Conservation (phyloP, 805 yeast species). For the Lachancea meyersii region DNA sequence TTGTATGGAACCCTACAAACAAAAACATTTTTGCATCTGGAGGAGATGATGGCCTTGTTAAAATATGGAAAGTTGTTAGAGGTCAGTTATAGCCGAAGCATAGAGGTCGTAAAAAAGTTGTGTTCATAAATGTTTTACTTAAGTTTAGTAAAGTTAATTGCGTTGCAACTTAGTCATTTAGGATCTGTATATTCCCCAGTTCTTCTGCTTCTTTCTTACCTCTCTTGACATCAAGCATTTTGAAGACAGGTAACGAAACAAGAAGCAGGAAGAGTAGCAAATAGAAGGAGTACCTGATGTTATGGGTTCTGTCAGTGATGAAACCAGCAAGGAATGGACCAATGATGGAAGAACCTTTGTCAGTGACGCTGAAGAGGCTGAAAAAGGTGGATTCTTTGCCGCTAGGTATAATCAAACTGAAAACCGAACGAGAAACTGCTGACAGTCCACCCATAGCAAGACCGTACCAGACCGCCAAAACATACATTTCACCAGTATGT, state of each 20-base stretch:
- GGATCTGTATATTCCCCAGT: constrained; percentile 20
- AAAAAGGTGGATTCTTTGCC: constrained; percentile 74
- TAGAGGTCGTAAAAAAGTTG: too few relatives aligned
- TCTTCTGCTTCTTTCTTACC: constrained; percentile 51
- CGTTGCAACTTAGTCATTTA: constrained; percentile 1
- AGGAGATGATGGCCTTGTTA: constrained; percentile 71
- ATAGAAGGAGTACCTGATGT: constrained; percentile 67
- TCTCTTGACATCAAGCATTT: constrained; percentile 49
- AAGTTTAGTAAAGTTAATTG: neutral
- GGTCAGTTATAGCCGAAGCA: too few relatives aligned
- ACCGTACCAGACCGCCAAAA: constrained; percentile 71
- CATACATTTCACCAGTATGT: constrained; percentile 60
- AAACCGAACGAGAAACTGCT: constrained; percentile 62
- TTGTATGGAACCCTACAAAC: constrained; percentile 58
- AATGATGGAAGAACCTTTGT: constrained; percentile 68
- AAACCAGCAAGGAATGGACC: constrained; percentile 73
- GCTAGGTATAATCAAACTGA: constrained; percentile 60
- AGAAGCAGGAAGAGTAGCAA: constrained; percentile 49
- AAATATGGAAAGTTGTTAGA: constrained; percentile 53
- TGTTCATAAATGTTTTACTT: neutral
- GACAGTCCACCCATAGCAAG: constrained; percentile 66
- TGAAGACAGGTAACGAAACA: constrained; percentile 52
- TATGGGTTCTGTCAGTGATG: constrained; percentile 65
- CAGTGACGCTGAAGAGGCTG: constrained; percentile 70
- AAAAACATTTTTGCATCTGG: constrained; percentile 66